Evolutionary conservation across 176 grass and related monocot species (phyloP).

Genomic region (Aegilops bicornis): DNA sequence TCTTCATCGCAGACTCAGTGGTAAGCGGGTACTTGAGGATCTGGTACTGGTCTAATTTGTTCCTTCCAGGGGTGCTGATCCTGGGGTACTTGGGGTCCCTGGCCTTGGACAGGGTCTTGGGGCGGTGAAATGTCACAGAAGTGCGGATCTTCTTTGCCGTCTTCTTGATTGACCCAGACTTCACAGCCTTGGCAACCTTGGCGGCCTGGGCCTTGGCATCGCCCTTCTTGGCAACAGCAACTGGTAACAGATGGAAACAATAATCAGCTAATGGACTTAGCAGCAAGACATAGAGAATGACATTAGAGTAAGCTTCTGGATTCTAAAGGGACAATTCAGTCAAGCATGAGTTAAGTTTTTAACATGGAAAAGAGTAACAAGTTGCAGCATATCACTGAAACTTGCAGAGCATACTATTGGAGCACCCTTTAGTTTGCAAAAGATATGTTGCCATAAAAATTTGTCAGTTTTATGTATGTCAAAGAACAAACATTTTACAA

Average conservation of each 20-base stretch:
- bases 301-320: not conserved
- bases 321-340: not conserved
- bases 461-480: not conserved
- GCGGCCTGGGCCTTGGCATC: slow-evolving; percentile 66
- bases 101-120: slow-evolving; percentile 53
- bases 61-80: slow-evolving; percentile 55
- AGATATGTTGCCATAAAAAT: not conserved
- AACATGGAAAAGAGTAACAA: not conserved
- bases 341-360: not conserved
- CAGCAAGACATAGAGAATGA: not conserved
- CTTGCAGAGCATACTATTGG: not conserved
- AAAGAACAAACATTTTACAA: not conserved
- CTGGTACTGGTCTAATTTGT: slow-evolving; percentile 76
- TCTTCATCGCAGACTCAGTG: slow-evolving; percentile 82
- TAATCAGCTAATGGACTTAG: not conserved
- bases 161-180: slow-evolving; percentile 50
- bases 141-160: slow-evolving; percentile 67
- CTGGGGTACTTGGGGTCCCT: slow-evolving; percentile 67
- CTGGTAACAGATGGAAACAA: not conserved
- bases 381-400: not conserved
- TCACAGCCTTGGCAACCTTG: slow-evolving; percentile 77
- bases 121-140: slow-evolving; percentile 63
- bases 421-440: no score
- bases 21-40: slow-evolving; percentile 72
- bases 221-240: slow-evolving; percentile 36